Base-by-base conservation (phyloP, 2,329 filamentous ascomycete species). In the Magnaporthiopsis poae region DNA sequence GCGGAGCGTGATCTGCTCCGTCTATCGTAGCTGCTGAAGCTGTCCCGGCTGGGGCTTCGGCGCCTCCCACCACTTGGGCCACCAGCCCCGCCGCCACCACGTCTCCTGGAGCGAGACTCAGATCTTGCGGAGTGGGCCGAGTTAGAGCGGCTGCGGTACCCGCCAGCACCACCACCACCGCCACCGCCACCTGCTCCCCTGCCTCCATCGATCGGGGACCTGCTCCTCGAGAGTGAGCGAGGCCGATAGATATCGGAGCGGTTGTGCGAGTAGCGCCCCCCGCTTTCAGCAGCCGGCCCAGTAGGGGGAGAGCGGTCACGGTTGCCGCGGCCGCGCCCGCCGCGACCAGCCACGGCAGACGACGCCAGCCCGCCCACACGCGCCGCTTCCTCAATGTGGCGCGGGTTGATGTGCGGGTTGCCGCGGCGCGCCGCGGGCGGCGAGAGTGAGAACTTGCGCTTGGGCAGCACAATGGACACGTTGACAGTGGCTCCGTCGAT, bases 391-490 rank as follows among this genome's bases (percentile, higher is more conserved):
- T 31, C 59, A 31, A 65, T 65, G 46, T 79, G 79, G 73, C 85
- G 77, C 68, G 87, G 80, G 73, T 86, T 81, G 71, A 87, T 84
- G 69, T 85, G 84, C 67, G 82, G 83, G 59, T 65, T 65, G 67
- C 85, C 84, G 64, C 85, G 84, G 64, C 88, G 85, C 65, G 89
- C 86, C 5, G 85, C 85, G 1, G 91, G 91, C 21, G 93, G 93
- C 62, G 90, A 87, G 25, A 87, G 87, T 1, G 91, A 93, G 73
- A 96, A 91, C 71, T 92, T 91, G 72, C 90, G 88, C 64, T 90
- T 86, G 0, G 92, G 92, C 52, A 96, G 82, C 33, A 96, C 91
- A 70, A 97, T 95, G 61, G 91, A 95, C 63, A 97, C 93, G 73
- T 89, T 90, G 73, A 97, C 88, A 59, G 87, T 82, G 29, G 88